These are phyloP conservation scores for Ogataea wickerhamii DNA, from an alignment of 805 yeast species.

Conservation along the genomic window DNA sequence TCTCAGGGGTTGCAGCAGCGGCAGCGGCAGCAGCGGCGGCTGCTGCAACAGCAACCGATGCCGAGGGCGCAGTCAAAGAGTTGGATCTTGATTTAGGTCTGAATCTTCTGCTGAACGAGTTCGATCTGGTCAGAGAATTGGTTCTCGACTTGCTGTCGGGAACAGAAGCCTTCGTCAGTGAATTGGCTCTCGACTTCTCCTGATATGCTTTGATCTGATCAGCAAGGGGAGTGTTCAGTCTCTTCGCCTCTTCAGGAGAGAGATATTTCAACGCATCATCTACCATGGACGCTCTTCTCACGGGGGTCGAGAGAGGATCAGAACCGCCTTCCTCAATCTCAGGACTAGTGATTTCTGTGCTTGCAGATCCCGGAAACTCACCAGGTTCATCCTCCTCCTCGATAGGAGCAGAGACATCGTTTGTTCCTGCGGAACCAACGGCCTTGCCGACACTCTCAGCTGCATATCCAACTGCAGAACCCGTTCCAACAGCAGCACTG, in stretches of 20 bases:
- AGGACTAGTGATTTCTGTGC: constrained; percentile 5
- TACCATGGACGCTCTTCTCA: constrained; percentile 30
- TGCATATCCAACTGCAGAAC: constrained; percentile 17
- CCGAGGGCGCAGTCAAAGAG: constrained; percentile 27
- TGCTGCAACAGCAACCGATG: constrained; percentile 33
- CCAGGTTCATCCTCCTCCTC: constrained; percentile 30
- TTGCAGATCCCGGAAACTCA: constrained; percentile 13
- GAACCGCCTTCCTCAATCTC: constrained; percentile 11
- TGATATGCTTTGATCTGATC: constrained; percentile 25
- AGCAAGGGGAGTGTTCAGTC: constrained; percentile 29
- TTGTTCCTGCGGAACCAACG: constrained; percentile 5
- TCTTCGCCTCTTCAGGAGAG: constrained; percentile 26
- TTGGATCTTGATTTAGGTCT: constrained; percentile 21
- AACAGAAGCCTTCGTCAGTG: constrained; percentile 39
- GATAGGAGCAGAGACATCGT: constrained; percentile 32
- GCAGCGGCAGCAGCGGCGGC: constrained; percentile 28
- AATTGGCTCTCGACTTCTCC: constrained; percentile 38
- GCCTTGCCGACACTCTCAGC: constrained; percentile 14
- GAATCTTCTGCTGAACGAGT: constrained; percentile 16
- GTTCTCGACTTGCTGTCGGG: constrained; percentile 26
- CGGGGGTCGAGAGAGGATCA: constrained; percentile 9
- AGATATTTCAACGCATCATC: constrained; percentile 29
- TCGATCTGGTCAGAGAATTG: constrained; percentile 21
- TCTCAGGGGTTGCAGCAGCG: constrained; percentile 17
- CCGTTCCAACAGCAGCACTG: constrained; percentile 17